These are phyloP conservation scores for Penicillium sp. DNA, from an alignment of 2,329 filamentous ascomycete genomes.

Conservation along the genomic window DNA sequence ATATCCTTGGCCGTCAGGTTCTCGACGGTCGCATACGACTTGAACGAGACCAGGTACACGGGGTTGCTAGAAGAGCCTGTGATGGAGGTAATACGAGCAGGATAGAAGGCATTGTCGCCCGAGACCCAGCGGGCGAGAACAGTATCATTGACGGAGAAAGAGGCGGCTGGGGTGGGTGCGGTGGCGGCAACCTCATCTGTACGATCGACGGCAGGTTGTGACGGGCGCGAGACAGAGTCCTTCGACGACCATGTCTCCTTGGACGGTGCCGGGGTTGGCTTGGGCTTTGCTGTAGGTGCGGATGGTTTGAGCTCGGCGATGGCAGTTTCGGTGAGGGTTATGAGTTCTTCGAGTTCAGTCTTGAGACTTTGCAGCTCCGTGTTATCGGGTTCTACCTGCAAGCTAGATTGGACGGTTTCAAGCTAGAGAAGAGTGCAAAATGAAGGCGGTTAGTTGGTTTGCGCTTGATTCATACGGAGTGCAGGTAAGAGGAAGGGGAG, in stretches of 20 bases:
- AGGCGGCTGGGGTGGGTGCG: conserved; percentile 55
- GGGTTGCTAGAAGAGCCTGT: conserved; percentile 90
- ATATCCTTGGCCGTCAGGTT: conserved; percentile 83
- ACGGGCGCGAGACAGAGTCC: conserved; percentile 65
- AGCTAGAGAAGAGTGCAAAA: conserved; percentile 59
- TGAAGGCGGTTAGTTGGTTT: conserved; percentile 21
- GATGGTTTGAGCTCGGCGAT: conserved; percentile 78
- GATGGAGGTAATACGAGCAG: conserved; percentile 89
- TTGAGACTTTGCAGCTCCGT: conserved; percentile 77
- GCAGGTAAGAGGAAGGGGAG: neutral
- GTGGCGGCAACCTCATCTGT: conserved; percentile 55
- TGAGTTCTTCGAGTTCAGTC: conserved; percentile 80
- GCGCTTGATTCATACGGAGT: neutral
- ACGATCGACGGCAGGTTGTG: neutral
- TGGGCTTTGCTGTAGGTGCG: conserved; percentile 46
- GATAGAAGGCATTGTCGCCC: conserved; percentile 88
- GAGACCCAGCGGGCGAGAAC: conserved; percentile 90
- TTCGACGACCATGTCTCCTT: conserved; percentile 72
- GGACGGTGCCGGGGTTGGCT: conserved; percentile 58
- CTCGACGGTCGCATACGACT: conserved; percentile 81
- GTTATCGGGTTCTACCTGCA: conserved; percentile 81
- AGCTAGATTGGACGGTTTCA: conserved; percentile 75
- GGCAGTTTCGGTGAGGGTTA: conserved; percentile 77
- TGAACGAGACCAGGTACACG: conserved; percentile 94
- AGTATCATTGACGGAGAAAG: conserved; percentile 85